Evolutionary conservation across 805 yeast genomes (phyloP).

Genomic region (Candida saitoana): DNA sequence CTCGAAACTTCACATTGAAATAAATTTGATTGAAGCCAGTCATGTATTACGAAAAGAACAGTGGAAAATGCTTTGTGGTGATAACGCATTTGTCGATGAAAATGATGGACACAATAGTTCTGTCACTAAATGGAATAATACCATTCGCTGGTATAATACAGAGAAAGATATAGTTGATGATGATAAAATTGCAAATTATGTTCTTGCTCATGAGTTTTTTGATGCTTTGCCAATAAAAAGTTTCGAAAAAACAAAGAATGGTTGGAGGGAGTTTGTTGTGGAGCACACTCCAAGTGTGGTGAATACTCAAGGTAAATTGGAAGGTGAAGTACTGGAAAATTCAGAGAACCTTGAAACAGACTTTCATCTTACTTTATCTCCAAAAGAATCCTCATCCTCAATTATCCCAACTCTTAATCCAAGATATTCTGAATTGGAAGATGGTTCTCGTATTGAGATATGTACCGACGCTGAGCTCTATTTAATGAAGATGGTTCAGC

Average conservation of each 20-base stretch:
- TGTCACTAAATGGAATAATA: conserved; percentile 48
- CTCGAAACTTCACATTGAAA: conserved; percentile 26
- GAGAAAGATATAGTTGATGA: conserved; percentile 40
- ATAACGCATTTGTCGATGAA: conserved; percentile 13
- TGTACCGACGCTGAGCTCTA: conserved; percentile 70
- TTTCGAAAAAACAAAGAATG: conserved; percentile 56
- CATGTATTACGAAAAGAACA: conserved; percentile 59
- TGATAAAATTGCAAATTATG: conserved; percentile 47
- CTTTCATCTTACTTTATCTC: conserved; percentile 56
- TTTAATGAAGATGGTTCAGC: conserved; percentile 47
- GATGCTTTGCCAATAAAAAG: conserved; percentile 81
- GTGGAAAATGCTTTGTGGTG: conserved; percentile 41
- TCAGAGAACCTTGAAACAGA: conserved; percentile 22
- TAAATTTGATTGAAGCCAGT: conserved; percentile 70
- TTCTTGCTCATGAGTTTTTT: conserved; percentile 81
- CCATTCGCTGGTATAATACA: conserved; percentile 58
- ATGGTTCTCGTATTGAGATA: conserved; percentile 61
- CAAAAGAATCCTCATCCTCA: conserved; percentile 60
- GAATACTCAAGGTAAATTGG: conserved; percentile 29
- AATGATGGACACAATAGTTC: conserved; percentile 35
- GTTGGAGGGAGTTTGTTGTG: conserved; percentile 78
- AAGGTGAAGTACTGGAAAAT: conserved; percentile 12
- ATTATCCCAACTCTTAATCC: conserved; percentile 47
- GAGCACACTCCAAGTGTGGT: conserved; percentile 45
- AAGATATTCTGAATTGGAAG: conserved; percentile 51